phyloP scores from a whole-genome alignment of 305 asterid species.

The Fraxinus sp. region DNA sequence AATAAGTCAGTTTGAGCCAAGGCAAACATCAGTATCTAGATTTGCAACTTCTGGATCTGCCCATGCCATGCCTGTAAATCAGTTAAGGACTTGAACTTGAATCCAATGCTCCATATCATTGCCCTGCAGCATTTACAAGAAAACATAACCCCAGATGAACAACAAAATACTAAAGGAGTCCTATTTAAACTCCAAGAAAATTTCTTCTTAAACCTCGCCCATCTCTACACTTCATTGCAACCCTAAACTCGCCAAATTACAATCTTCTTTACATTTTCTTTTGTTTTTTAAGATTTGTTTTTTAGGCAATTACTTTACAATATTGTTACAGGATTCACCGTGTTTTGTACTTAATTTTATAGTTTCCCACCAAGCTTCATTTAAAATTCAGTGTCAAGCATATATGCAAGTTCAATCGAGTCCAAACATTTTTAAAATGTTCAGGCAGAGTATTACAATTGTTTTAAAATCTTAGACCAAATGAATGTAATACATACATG shows the following conservation, averaged over 20 bases:
- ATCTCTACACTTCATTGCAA: background rate
- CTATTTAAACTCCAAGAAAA: background rate
- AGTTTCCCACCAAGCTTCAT: background rate
- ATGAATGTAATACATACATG: background rate
- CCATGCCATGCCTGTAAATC: background rate
- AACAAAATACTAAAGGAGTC: background rate
- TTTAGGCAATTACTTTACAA: background rate
- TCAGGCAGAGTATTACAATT: background rate
- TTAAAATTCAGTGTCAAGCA: background rate
- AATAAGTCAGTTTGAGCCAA: background rate
- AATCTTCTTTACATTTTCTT: background rate
- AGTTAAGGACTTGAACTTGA: background rate
- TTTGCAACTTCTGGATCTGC: background rate
- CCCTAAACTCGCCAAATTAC: background rate
- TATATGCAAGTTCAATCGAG: background rate
- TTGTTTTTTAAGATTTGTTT: background rate
- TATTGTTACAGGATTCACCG: background rate
- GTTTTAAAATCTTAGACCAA: background rate
- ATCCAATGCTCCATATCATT: background rate
- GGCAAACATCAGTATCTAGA: background rate
- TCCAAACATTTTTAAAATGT: background rate
- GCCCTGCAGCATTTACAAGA: background rate
- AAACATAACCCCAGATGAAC: background rate
- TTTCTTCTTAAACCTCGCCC: background rate
- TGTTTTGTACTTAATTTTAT: background rate